Conservation (phyloP, 2,329 filamentous ascomycete genomes). For the Cytospora piceae region DNA sequence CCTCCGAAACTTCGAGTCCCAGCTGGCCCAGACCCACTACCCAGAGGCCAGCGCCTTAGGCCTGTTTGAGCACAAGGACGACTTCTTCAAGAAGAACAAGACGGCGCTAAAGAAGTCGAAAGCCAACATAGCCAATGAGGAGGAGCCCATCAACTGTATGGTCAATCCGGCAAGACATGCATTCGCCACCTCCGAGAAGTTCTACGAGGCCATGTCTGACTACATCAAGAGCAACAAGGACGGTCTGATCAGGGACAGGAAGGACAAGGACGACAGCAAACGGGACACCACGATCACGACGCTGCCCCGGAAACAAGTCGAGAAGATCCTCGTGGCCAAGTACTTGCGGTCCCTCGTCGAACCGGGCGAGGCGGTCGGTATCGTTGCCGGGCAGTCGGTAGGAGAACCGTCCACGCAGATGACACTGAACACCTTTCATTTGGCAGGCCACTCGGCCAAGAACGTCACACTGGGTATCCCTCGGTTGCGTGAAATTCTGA, state of each 20-base stretch:
- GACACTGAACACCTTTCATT: constrained; percentile 99
- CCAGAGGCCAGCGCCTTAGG: constrained; percentile 50
- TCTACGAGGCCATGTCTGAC: constrained; percentile 71
- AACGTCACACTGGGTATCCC: constrained; percentile 99
- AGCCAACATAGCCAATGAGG: constrained; percentile 57
- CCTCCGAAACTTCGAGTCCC: constrained; percentile 80
- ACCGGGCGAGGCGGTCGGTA: constrained; percentile 93
- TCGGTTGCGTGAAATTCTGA: constrained; percentile 93
- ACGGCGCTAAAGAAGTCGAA: constrained; percentile 75
- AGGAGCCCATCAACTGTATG: constrained; percentile 74
- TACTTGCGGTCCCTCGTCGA: constrained; percentile 92
- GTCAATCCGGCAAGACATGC: constrained; percentile 78
- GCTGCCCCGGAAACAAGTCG: constrained; percentile 72
- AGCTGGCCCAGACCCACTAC: constrained; percentile 76
- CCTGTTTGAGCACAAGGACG: constrained; percentile 57
- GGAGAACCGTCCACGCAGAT: constrained; percentile 98
- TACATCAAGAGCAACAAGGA: constrained; percentile 81
- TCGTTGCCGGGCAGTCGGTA: constrained; percentile 94
- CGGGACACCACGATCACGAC: constrained; percentile 38
- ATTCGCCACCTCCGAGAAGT: constrained; percentile 88
- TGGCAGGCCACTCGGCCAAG: constrained; percentile 96
- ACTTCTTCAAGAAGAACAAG: constrained; percentile 79
- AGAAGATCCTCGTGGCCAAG: constrained; percentile 85
- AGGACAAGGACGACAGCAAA: constrained; percentile 43
- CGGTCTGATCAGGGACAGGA: constrained; percentile 58